phyloP scores from a whole-genome alignment of 2,329 filamentous ascomycete genomes.

The Helminthosporium solani region DNA sequence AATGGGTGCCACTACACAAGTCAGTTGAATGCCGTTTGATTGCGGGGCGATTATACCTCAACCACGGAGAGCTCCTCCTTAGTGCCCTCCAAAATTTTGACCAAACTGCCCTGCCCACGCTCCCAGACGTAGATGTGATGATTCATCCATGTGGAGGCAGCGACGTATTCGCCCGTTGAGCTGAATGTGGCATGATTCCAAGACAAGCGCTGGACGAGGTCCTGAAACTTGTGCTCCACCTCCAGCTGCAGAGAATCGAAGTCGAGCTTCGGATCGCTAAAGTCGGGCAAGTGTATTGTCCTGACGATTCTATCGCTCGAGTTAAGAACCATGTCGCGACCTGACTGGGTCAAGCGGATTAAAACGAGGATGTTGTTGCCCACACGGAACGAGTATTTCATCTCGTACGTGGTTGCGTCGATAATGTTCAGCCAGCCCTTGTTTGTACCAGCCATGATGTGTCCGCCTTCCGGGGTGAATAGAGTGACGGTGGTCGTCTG shows the following conservation, averaged over 20 bases:
- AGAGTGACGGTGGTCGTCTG: slow-evolving; percentile 92
- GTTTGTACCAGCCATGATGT: slow-evolving; percentile 89
- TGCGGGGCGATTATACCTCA: slow-evolving; percentile 50
- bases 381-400: slow-evolving; percentile 86
- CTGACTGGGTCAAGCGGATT: slow-evolving; percentile 78
- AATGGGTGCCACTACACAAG: slow-evolving; percentile 78
- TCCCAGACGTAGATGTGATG: slow-evolving; percentile 99
- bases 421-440: slow-evolving; percentile 98
- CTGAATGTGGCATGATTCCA: slow-evolving; percentile 99
- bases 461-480: slow-evolving; percentile 80
- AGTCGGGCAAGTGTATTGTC: slow-evolving; percentile 84
- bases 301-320: slow-evolving; percentile 93
- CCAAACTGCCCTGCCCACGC: slow-evolving; percentile 84
- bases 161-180: slow-evolving; percentile 90
- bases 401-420: slow-evolving; percentile 74
- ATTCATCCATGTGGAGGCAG: slow-evolving; percentile 96
- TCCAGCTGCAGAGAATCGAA: slow-evolving; percentile 84
- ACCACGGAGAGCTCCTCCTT: slow-evolving; percentile 96
- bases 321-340: slow-evolving; percentile 86
- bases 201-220: slow-evolving; percentile 88
- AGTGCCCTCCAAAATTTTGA: slow-evolving; percentile 94
- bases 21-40: not conserved
- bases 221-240: slow-evolving; percentile 96
- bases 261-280: slow-evolving; percentile 64
- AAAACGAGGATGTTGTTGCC: slow-evolving; percentile 87